phyloP scores from a whole-genome alignment of 768 basidiomycete genomes.

The Boletellus emodensis region DNA sequence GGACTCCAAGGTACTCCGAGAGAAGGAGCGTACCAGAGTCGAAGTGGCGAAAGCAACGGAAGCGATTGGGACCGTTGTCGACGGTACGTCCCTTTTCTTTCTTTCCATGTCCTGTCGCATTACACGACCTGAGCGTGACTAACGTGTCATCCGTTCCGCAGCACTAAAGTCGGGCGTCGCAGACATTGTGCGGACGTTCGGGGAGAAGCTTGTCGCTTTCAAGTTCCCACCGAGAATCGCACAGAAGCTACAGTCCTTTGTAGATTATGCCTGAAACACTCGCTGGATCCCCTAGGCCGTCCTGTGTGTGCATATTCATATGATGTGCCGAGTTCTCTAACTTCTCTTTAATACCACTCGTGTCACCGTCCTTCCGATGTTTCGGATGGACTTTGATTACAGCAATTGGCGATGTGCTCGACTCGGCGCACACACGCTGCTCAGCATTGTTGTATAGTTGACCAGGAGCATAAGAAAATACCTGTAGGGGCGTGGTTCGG shows the following conservation, averaged over 20 bases:
- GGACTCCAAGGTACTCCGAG: constrained; percentile 33
- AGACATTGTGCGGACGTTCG: constrained; percentile 68
- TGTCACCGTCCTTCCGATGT: no score
- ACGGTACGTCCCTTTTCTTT: constrained; percentile 42
- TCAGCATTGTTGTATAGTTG: no score
- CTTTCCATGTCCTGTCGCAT: not conserved
- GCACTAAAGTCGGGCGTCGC: constrained; percentile 66
- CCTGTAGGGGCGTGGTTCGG: no score
- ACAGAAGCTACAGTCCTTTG: constrained; percentile 62
- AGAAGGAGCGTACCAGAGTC: constrained; percentile 36
- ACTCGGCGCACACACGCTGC: no score
- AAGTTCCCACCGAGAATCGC: constrained; percentile 71
- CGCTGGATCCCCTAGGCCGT: no score
- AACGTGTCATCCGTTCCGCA: constrained; percentile 18
- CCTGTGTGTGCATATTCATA: no score
- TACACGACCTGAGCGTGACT: not conserved
- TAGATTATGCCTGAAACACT: constrained; percentile 50
- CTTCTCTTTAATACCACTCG: no score
- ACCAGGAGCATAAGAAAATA: no score
- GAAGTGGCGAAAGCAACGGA: constrained; percentile 58
- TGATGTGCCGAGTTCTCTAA: no score
- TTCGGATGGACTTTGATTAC: no score
- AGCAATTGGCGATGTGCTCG: no score
- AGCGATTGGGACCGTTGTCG: constrained; percentile 47
- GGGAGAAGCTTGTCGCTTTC: constrained; percentile 69